Evolutionary conservation across 345 rosid species (phyloP), one percentile per base, ranked within the genome.

Genomic region (Populus alba): DNA sequence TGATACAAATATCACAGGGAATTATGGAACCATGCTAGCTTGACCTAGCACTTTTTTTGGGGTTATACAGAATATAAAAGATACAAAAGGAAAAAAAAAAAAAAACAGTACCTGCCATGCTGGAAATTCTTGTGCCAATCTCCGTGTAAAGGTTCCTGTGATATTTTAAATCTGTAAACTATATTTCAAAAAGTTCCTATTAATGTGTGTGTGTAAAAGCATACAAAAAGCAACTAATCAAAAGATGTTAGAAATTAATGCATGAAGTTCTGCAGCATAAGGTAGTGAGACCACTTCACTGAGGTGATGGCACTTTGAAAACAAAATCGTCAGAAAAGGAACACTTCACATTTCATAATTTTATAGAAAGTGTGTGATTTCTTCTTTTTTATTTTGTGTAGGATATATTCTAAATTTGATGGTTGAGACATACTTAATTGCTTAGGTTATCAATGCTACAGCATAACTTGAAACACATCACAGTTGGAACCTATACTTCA

Each of bases 101-200:
- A 47, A 41, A 16, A 53, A 47, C 18, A 11, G 71, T 70, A 91
- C 99, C 99, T 95, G 99, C 99, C 99, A 95, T 33, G 88, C 81
- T 55, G 99, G 98, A 81, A 91, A 95, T 83, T 89, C 98, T 76
- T 87, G 87, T 20, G 96, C 94, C 75, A 95, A 78, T 80, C 98
- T 87, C 51, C 92, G 86, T 71, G 97, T 93, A 88, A 95, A 95
- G 79, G 92, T 88, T 74, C 98, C 99, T 95, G 85, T 51, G 49
- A 76, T 63, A 51, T n/a, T 61, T 49, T 49, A 75, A 43, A 71
- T 38, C 20, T 45, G 62, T 65, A n/a, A 62, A 23, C 15, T 11
- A 61, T n/a, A 62, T 22, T 47, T 13, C 47, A 49, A 63, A 29
- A 10, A 17, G 55, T 37, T 12, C 43, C 38, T 63, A 72, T 33